Base-by-base conservation (phyloP, 768 basidiomycete species). In the Exidia glandulosa region DNA sequence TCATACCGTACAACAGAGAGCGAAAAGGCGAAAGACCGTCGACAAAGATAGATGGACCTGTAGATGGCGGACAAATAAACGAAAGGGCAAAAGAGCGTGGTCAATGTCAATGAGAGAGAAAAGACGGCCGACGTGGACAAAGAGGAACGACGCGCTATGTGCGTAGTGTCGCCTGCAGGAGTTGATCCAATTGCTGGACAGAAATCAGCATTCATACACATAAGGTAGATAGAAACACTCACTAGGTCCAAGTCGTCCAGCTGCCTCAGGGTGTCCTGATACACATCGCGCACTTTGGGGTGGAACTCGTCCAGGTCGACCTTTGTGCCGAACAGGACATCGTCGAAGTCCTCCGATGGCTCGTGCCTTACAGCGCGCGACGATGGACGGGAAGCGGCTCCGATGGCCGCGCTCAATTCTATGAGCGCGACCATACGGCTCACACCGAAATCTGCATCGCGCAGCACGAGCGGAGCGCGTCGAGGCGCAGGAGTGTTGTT, bases 341-440 rank as follows among this genome's bases (percentile, higher is more conserved):
- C 86, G 58, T 90, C 88, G 25, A 87, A 81, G n/a, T 82, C 78
- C 61, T 88, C 79, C 63, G 82, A 64, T 1, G 75, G 75, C 23
- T 69, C 63, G n/a, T 75, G 72, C 3, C 65, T 14, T 13, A 25
- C 50, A 31, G 50, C 19, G 9, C 27, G 59, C 54, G 52, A 56
- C 27, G 52, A 47, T 32, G 59, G 41, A 3, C 52, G 59, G 3
- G 32, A 23, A 13, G n/a, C n/a, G n/a, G n/a, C n/a, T n/a, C 34
- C 27, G 45, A 57, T 33, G 41, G 70, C 68, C 29, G 82, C 84
- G 33, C 79, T 77, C 36, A 80, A 79, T 70, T 93, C 87, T 59
- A 96, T 92, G 47, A 94, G 78, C 29, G 90, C 86, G 80, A 96
- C 80, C 90, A 96, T 93, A 57, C 85, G 79, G 7, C 81, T 73